Conservation (phyloP, 2,329 filamentous ascomycete species). For the Dactylella cylindrospora region DNA sequence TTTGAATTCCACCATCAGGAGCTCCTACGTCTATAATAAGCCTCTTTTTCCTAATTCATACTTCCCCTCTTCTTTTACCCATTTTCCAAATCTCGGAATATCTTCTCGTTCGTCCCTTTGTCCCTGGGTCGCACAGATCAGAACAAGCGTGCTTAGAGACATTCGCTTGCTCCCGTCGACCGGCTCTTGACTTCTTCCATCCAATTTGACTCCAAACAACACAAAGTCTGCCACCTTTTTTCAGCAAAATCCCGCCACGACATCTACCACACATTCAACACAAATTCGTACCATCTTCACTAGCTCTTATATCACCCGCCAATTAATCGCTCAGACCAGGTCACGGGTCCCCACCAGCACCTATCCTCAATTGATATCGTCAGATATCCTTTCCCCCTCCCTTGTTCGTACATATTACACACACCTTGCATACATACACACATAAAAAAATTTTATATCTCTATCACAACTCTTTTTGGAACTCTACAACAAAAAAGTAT, state of each 20-base stretch:
- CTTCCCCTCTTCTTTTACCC: constrained; percentile 13
- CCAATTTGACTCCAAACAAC: too few relatives aligned
- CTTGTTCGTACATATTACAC: constrained; percentile 23
- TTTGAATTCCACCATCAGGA: constrained; percentile 10
- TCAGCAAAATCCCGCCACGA: constrained; percentile 6
- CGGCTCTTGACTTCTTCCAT: constrained; percentile 38
- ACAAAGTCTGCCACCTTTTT: constrained; percentile 8
- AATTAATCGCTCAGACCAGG: constrained; percentile 45
- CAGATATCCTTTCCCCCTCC: constrained; percentile 29
- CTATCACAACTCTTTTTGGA: constrained; percentile 15
- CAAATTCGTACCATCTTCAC: constrained; percentile 6
- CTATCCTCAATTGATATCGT: too few relatives aligned
- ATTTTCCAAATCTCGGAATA: constrained; percentile 39
- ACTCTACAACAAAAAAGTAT: constrained; percentile 1
- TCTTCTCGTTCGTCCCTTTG: constrained; percentile 29
- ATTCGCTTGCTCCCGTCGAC: constrained; percentile 43
- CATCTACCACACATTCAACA: constrained; percentile 8
- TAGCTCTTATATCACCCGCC: too few relatives aligned
- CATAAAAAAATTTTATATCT: constrained; percentile 18
- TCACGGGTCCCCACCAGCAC: constrained; percentile 32
- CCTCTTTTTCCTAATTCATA: constrained; percentile 15
- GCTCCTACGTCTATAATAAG: constrained; percentile 31
- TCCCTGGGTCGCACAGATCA: too few relatives aligned
- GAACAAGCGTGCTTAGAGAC: too few relatives aligned
- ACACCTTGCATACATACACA: constrained; percentile 12